A percentile compares a stretch with the other conserved stretches of the same genome.
Conservation (phyloP, 768 basidiomycete species). For the Boletus insuetus region DNA sequence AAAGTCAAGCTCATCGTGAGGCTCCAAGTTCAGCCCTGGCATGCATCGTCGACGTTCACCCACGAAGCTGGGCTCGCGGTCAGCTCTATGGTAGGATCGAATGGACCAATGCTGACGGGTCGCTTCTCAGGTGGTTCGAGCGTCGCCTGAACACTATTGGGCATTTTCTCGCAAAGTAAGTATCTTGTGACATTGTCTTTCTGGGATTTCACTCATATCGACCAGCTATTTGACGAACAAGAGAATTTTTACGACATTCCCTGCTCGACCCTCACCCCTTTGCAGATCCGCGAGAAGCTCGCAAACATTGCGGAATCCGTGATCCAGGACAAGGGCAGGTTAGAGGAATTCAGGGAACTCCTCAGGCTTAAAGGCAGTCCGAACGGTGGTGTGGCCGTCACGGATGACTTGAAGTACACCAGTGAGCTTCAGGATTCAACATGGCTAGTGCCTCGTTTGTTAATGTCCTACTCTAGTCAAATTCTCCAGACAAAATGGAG, state of each 20-base stretch:
- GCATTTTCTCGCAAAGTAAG: slow-evolving; percentile 63
- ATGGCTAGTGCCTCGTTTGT: not conserved
- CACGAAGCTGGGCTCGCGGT: slow-evolving; percentile 86
- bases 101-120: not conserved
- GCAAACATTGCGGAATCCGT: slow-evolving; percentile 54
- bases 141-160: slow-evolving; percentile 81
- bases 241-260: slow-evolving; percentile 80
- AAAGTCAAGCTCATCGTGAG: slow-evolving; percentile 74
- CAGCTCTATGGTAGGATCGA: slow-evolving; percentile 13
- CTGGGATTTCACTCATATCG: not conserved
- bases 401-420: slow-evolving; percentile 86
- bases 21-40: slow-evolving; percentile 79
- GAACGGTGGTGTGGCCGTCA: slow-evolving; percentile 81
- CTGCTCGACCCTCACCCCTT: slow-evolving; percentile 58
- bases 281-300: slow-evolving; percentile 74
- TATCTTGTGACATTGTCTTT: not conserved
- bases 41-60: slow-evolving; percentile 66
- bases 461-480: slow-evolving; percentile 58
- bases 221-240: slow-evolving; percentile 74
- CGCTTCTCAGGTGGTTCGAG: slow-evolving; percentile 54
- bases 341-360: slow-evolving; percentile 57
- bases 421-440: slow-evolving; percentile 44
- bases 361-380: slow-evolving; percentile 58
- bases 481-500: slow-evolving; percentile 83
- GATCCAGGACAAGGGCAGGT: slow-evolving; percentile 44